Percentiles rank a stretch among this genome's conserved stretches.
These are phyloP conservation scores for Cryphonectria radicalis DNA, from an alignment of 2,329 filamentous ascomycete species.

Conservation along the genomic window DNA sequence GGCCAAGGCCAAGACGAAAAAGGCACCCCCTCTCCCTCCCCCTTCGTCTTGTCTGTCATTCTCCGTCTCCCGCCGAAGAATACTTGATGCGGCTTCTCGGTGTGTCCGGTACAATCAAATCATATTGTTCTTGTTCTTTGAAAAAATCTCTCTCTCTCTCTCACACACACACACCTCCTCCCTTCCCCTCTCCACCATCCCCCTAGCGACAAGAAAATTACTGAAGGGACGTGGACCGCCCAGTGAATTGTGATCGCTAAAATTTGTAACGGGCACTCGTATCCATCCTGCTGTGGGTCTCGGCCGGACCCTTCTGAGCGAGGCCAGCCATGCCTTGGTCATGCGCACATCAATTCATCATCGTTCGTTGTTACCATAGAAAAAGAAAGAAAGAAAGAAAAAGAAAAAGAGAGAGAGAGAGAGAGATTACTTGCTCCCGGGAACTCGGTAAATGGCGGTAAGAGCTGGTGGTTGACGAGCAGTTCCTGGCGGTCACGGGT, in stretches of 20 bases:
- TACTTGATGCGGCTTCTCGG: background rate
- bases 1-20: background rate
- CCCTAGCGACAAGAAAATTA: constrained; percentile 2
- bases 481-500: constrained; percentile 16
- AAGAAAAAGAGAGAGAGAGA: background rate
- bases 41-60: background rate
- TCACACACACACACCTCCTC: background rate
- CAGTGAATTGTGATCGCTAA: constrained; percentile 9
- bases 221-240: background rate
- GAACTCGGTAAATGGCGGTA: constrained; percentile 16
- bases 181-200: background rate
- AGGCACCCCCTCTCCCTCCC: no score
- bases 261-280: background rate
- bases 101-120: constrained; percentile 6
- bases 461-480: constrained; percentile 14
- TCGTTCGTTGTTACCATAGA: background rate
- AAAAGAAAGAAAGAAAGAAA: background rate
- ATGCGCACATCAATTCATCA: background rate
- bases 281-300: constrained; percentile 7
- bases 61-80: constrained; percentile 3
- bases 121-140: background rate
- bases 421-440: background rate
- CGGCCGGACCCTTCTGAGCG: background rate
- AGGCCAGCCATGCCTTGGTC: background rate
- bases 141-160: no score